These are phyloP conservation scores for Picea engelmannii DNA, from an alignment of 83 land plant genomes.

Conservation along the genomic window DNA sequence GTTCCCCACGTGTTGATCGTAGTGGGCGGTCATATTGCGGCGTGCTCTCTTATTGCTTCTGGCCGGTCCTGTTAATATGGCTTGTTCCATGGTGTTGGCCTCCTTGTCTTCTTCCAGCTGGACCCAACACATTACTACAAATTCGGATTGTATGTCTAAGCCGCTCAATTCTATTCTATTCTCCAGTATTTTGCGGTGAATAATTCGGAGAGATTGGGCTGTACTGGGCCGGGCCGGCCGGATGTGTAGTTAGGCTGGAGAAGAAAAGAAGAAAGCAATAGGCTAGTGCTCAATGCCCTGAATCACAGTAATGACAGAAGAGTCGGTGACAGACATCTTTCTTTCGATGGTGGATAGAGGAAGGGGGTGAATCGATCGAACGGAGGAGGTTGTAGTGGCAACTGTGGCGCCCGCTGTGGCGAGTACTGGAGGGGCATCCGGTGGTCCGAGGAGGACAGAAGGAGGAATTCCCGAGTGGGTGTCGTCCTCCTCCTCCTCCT, in stretches of 20 bases:
- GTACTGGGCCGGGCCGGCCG: too few relatives aligned
- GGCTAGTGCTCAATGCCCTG: neutral
- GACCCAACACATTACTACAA: neutral
- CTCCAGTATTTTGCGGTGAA: neutral
- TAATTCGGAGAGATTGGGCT: neutral
- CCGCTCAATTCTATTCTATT: neutral
- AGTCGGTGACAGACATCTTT: neutral
- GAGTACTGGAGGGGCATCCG: constrained; percentile 12
- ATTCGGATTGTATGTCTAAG: neutral
- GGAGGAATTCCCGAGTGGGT: constrained; percentile 18
- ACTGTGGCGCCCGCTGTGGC: constrained; percentile 21
- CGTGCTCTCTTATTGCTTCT: neutral
- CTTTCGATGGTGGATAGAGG: constrained; percentile 9
- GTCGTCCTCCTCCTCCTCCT: neutral
- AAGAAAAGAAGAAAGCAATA: neutral
- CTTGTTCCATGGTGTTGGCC: constrained; percentile 12
- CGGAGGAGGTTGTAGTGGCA: constrained; percentile 2
- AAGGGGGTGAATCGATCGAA: neutral
- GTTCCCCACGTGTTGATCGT: constrained; percentile 1
- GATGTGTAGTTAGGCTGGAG: neutral
- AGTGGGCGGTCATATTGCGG: constrained; percentile 16
- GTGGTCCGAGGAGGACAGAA: constrained; percentile 10
- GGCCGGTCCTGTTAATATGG: neutral
- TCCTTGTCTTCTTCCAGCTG: constrained; percentile 4
- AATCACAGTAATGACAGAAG: neutral